A percentile compares a stretch with the other conserved stretches of the same genome.
These are phyloP conservation scores for Trichoderma koningiopsis DNA, from an alignment of 2,329 filamentous ascomycete genomes.

Conservation along the genomic window DNA sequence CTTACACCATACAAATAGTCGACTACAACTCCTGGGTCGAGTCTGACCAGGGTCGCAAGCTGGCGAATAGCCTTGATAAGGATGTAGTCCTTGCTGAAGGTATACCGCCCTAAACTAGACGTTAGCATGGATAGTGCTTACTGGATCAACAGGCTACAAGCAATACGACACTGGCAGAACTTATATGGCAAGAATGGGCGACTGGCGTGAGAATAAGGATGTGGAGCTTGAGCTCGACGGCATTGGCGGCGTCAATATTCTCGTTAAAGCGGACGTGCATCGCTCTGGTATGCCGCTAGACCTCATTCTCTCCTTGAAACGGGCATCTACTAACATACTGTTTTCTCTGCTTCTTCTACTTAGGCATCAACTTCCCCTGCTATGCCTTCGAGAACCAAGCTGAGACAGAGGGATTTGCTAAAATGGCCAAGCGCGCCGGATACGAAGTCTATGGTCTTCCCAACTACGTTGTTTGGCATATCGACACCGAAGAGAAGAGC, in stretches of 20 bases:
- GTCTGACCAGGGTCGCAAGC: constrained; percentile 77
- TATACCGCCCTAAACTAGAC: constrained; percentile 38
- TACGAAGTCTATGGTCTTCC: constrained; percentile 90
- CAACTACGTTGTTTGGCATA: constrained; percentile 98
- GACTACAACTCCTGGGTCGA: constrained; percentile 99
- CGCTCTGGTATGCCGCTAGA: constrained; percentile 68
- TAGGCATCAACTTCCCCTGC: constrained; percentile 94
- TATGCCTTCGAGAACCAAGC: constrained; percentile 99
- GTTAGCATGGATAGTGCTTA: constrained; percentile 27
- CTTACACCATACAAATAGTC: constrained; percentile 53
- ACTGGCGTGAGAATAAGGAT: constrained; percentile 90
- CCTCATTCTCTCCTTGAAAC: neutral
- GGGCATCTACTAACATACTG: constrained; percentile 31
- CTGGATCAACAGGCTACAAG: constrained; percentile 70
- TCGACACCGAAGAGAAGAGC: constrained; percentile 92
- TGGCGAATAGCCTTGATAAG: constrained; percentile 73
- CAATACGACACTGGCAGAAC: constrained; percentile 88
- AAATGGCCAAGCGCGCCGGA: constrained; percentile 96
- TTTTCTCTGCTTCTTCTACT: neutral
- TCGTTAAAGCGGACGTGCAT: constrained; percentile 97
- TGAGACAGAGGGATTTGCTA: constrained; percentile 97
- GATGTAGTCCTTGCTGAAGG: constrained; percentile 87
- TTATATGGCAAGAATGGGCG: constrained; percentile 88
- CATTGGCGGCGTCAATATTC: constrained; percentile 94
- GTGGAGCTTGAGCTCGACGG: constrained; percentile 91